Conservation (phyloP, 495 filamentous ascomycete species). For the Aspergillus funiculosus region DNA sequence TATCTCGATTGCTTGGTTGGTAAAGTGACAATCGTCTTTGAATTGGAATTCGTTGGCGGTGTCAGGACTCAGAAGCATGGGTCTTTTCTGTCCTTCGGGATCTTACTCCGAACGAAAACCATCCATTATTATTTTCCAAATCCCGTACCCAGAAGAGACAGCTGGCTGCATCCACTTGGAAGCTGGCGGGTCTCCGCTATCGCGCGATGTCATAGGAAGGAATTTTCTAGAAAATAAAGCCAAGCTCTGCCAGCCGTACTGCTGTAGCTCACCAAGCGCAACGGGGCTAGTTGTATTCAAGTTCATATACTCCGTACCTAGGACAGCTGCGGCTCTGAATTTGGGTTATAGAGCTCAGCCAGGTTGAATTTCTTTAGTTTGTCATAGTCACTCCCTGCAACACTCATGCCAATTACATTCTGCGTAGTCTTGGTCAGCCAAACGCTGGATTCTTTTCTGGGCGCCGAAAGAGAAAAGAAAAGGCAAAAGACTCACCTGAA, state of each 20-base stretch:
- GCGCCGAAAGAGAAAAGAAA: neutral
- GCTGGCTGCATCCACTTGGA: neutral
- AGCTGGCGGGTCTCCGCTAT: too few relatives aligned
- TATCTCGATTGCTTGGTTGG: neutral
- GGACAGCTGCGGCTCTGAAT: neutral
- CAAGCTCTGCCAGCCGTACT: too few relatives aligned
- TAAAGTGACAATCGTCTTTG: neutral
- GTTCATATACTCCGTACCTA: neutral
- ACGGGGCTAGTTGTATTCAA: neutral
- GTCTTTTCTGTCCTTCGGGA: conserved; percentile 1
- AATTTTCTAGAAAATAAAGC: conserved; percentile 2
- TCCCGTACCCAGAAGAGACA: too few relatives aligned
- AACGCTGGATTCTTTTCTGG: neutral
- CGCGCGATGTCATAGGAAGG: neutral
- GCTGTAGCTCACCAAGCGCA: neutral
- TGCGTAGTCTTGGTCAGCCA: conserved; percentile 29
- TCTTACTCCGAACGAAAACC: neutral
- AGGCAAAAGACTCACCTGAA: conserved; percentile 57
- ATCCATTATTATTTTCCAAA: too few relatives aligned
- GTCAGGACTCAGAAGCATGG: neutral
- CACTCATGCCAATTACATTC: conserved; percentile 76
- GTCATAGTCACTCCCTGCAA: conserved; percentile 65
- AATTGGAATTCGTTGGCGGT: neutral
- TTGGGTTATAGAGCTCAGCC: conserved; percentile 15
- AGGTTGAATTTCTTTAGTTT: conserved; percentile 19